A percentile compares a stretch with the other conserved stretches of the same genome.
These are phyloP conservation scores for Xylariaceae sp. DNA, from an alignment of 2,329 filamentous ascomycete genomes.

Conservation along the genomic window DNA sequence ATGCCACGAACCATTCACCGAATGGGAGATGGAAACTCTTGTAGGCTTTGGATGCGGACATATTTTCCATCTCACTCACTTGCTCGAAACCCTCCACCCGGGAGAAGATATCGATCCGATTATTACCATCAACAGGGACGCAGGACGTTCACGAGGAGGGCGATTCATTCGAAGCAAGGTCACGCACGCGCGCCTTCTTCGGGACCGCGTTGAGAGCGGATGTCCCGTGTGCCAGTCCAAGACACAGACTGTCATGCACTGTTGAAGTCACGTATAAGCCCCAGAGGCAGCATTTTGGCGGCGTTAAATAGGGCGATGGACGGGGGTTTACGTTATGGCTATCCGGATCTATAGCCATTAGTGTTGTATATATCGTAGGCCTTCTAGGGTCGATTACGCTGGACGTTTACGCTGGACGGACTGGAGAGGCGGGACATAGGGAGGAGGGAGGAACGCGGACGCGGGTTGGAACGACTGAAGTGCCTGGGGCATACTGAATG, in stretches of 20 bases:
- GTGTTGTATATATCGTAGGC: not conserved
- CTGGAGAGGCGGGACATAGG: not conserved
- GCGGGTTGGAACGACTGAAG: not conserved
- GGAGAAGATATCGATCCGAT: slow-evolving; percentile 40
- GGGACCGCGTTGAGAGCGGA: slow-evolving; percentile 61
- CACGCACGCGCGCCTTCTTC: slow-evolving; percentile 72
- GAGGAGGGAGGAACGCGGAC: not conserved
- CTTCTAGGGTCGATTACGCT: not conserved
- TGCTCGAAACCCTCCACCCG: slow-evolving; percentile 51
- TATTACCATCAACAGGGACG: slow-evolving; percentile 5
- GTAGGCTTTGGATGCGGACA: slow-evolving; percentile 79
- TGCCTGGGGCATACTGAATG: not conserved
- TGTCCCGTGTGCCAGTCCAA: slow-evolving; percentile 53
- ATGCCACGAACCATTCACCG: slow-evolving; percentile 52
- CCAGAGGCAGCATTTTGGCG: slow-evolving; percentile 13
- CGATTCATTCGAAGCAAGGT: slow-evolving; percentile 80
- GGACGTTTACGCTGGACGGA: not conserved
- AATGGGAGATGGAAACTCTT: slow-evolving; percentile 64
- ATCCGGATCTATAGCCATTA: not conserved
- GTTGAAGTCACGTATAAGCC: slow-evolving; percentile 9
- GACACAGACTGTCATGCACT: slow-evolving; percentile 26
- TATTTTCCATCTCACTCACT: slow-evolving; percentile 70
- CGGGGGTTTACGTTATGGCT: not conserved
- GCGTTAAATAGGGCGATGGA: slow-evolving; percentile 2
- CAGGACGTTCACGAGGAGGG: slow-evolving; percentile 39